Conservation (phyloP, 1,139 yeast genomes). For the Yamadazyma blattariae region DNA sequence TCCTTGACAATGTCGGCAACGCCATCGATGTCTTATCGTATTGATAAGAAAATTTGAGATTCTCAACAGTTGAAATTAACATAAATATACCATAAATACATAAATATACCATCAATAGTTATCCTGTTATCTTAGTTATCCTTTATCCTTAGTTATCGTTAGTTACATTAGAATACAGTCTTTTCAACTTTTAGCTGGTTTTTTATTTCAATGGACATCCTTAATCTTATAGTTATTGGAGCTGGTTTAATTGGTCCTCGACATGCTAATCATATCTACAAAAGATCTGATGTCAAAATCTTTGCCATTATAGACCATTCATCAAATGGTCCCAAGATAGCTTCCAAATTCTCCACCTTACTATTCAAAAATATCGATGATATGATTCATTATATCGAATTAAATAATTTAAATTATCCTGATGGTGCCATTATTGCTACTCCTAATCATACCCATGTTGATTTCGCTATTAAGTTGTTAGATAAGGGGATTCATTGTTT, state of each 20-base stretch:
- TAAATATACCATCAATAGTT: too few relatives aligned
- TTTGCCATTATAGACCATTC: constrained; percentile 41
- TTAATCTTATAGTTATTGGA: constrained; percentile 21
- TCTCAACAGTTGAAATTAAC: too few relatives aligned
- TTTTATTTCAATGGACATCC: constrained; percentile 6
- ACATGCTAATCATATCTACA: constrained; percentile 33
- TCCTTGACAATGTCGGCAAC: too few relatives aligned
- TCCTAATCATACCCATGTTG: constrained; percentile 39
- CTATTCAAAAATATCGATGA: constrained; percentile 29
- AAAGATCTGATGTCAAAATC: constrained; percentile 21
- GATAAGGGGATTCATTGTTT: constrained; percentile 31
- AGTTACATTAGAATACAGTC: too few relatives aligned
- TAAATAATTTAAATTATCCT: constrained; percentile 20
- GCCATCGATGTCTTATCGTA: too few relatives aligned
- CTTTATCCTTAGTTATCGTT: too few relatives aligned
- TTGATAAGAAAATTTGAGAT: too few relatives aligned
- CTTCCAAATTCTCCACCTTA: constrained; percentile 24
- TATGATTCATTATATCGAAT: constrained; percentile 26
- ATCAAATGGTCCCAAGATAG: constrained; percentile 35
- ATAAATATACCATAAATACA: too few relatives aligned
- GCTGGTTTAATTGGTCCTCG: constrained; percentile 45
- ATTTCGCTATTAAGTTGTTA: constrained; percentile 32
- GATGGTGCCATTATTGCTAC: constrained; percentile 42
- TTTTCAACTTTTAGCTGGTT: too few relatives aligned
- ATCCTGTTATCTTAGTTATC: too few relatives aligned